A percentile compares a stretch with the other conserved stretches of the same genome.
These are phyloP conservation scores for Globisporangium barbulae DNA, from an alignment of 352 stramenopile species.

Conservation along the genomic window DNA sequence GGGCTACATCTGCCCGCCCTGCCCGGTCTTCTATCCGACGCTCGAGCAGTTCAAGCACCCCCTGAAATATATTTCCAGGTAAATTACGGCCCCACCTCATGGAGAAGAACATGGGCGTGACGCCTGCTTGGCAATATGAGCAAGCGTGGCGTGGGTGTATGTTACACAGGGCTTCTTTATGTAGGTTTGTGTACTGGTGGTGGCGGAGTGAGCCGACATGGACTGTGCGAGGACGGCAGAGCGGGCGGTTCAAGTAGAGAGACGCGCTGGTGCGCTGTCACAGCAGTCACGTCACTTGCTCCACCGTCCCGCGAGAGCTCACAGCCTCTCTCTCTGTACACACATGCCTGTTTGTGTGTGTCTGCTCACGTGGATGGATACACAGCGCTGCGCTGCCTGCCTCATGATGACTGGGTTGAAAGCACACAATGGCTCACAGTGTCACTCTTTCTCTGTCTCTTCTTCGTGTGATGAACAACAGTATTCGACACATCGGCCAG, in stretches of 20 bases:
- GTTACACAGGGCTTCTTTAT: background rate
- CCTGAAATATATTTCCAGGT: constrained; percentile 92
- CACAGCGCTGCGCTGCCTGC: background rate
- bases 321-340: background rate
- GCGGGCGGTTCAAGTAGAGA: background rate
- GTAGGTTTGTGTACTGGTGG: background rate
- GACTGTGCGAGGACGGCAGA: background rate
- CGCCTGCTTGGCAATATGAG: background rate
- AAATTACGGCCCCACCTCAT: constrained; percentile 36
- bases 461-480: constrained; percentile 12
- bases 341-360: background rate
- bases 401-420: constrained; percentile 3
- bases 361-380: background rate
- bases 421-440: constrained; percentile 1
- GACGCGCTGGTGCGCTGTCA: background rate
- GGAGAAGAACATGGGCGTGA: background rate
- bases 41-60: constrained; percentile 87
- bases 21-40: constrained; percentile 86
- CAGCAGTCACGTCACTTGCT: background rate
- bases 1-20: constrained; percentile 82
- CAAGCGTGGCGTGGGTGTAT: background rate
- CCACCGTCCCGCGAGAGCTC: background rate
- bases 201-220: background rate
- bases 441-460: constrained; percentile 6
- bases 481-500: constrained; percentile 89